Evolutionary conservation across 2,329 filamentous ascomycete species (phyloP), one percentile per base, ranked within the genome.

Genomic region (Microsporum audouinii): DNA sequence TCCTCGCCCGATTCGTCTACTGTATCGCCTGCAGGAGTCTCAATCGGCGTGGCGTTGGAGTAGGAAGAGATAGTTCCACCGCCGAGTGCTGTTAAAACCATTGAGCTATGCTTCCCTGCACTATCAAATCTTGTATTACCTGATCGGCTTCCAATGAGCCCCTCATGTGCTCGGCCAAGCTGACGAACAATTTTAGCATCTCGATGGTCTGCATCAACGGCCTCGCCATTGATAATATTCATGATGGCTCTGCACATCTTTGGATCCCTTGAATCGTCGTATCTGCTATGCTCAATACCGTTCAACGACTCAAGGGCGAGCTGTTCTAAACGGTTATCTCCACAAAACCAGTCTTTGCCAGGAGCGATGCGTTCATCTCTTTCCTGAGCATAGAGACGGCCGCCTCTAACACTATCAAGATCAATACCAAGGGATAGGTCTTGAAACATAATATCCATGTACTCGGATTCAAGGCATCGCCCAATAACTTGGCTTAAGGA

Each of bases 251-350:
- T 73, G 76, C 77, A 81, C 62, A 75, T 75, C 56, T 73, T 73
- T 0, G 77, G 70, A 61, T 81, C 72, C 5, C 79, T 74, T 5
- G 75, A 69, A 0, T 71, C 72, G 59, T 80, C 77, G 45, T 75
- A 76, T 23, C 71, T 70, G 0, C 79, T 75, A 3, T 82, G 77
- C 34, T 81, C 79, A 1, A 78, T 66, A 0, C 79, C 80, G 63
- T 84, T 84, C 41, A 84, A 69, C 2, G 78, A 78, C 33, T 78
- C 77, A 4, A 86, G 66, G 33, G 80, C 80, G 0, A 86, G 75
- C 0, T 81, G 79, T 56, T 84, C 79, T 0, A 78, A 78, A 0
- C 83, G 76, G 27, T 75, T 75, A 59, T 85, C 82, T 0, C 77
- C 81, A 78, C 80, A 84, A 68, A 79, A 83, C 82, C 82, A 85